Percentiles rank a stretch among this genome's conserved stretches.
These are phyloP conservation scores for Mollisiaceae sp. DNA, from an alignment of 2,329 filamentous ascomycete genomes.

Conservation along the genomic window DNA sequence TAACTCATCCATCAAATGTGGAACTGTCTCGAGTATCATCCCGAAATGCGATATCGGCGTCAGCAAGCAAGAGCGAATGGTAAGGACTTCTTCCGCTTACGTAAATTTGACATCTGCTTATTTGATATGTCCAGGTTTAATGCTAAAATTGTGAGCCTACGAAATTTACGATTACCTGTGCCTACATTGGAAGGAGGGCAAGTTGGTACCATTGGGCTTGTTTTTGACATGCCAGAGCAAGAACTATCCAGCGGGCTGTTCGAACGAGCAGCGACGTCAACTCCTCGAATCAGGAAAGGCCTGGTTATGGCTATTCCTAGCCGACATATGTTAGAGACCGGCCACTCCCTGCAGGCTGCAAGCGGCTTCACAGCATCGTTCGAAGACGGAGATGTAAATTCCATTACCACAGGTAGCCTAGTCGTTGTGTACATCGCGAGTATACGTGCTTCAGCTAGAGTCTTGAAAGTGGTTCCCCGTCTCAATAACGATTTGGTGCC, in stretches of 20 bases:
- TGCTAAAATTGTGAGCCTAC: constrained; percentile 82
- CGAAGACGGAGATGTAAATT: constrained; percentile 62
- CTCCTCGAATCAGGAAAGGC: constrained; percentile 69
- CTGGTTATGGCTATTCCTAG: constrained; percentile 78
- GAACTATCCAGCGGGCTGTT: constrained; percentile 41
- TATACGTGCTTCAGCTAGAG: constrained; percentile 78
- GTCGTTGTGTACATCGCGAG: constrained; percentile 89
- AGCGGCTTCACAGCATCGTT: constrained; percentile 77
- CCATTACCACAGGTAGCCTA: constrained; percentile 68
- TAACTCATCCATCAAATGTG: constrained; percentile 58
- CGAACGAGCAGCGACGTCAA: constrained; percentile 41
- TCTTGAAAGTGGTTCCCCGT: constrained; percentile 58
- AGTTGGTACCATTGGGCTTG: constrained; percentile 85
- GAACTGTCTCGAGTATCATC: constrained; percentile 59
- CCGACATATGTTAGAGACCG: constrained; percentile 60
- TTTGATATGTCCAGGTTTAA: constrained; percentile 39
- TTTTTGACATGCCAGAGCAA: constrained; percentile 55
- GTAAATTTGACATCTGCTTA: not conserved
- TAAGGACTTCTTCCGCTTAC: constrained; percentile 46
- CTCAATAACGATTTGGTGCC: constrained; percentile 32
- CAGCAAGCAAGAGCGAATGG: constrained; percentile 71
- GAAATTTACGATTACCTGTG: constrained; percentile 86
- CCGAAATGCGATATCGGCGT: constrained; percentile 57
- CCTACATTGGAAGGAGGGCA: constrained; percentile 77
- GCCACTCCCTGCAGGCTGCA: constrained; percentile 65